A percentile compares a stretch with the other conserved stretches of the same genome.
These are phyloP conservation scores for Rhodotorula sp. DNA, from an alignment of 1,284 basidiomycete species.

Conservation along the genomic window DNA sequence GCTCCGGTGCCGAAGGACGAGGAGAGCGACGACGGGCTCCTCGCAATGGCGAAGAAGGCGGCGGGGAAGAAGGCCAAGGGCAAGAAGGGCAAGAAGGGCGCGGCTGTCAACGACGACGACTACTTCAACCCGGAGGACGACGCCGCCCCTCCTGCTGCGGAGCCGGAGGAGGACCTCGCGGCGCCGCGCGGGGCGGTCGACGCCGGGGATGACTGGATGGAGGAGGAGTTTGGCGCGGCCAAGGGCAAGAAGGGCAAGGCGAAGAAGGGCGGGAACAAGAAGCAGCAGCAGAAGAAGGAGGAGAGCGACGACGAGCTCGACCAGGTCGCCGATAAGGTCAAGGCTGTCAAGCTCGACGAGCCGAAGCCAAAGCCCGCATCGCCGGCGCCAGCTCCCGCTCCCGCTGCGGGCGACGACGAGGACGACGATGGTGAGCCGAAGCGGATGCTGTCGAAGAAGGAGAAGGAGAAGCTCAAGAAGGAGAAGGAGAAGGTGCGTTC, in stretches of 20 bases:
- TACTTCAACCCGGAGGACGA: constrained; percentile 37
- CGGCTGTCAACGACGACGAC: constrained; percentile 49
- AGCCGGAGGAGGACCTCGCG: constrained; percentile 55
- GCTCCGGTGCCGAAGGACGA: constrained; percentile 48
- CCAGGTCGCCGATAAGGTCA: constrained; percentile 27
- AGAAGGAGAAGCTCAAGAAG: constrained; percentile 92
- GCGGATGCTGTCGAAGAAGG: constrained; percentile 80
- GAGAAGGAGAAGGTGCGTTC: constrained; percentile 78
- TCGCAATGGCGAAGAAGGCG: constrained; percentile 63
- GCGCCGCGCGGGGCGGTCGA: constrained; percentile 58
- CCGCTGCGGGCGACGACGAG: constrained; percentile 54
- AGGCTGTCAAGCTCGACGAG: constrained; percentile 21
- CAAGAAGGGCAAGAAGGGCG: constrained; percentile 54
- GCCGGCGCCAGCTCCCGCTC: constrained; percentile 12
- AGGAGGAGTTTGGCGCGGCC: constrained; percentile 68
- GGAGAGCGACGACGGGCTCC: constrained; percentile 68
- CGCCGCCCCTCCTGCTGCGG: constrained; percentile 10
- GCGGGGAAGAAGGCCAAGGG: constrained; percentile 66
- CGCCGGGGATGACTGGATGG: constrained; percentile 61
- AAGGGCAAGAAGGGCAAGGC: constrained; percentile 56
- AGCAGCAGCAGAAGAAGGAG: constrained; percentile 44
- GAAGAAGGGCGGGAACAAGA: constrained; percentile 56
- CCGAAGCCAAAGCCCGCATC: constrained; percentile 4
- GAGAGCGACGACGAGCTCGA: constrained; percentile 43
- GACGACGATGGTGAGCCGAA: constrained; percentile 56